phyloP scores from a whole-genome alignment of 1,284 basidiomycete species.

The Ganoderma leucocontextum region DNA sequence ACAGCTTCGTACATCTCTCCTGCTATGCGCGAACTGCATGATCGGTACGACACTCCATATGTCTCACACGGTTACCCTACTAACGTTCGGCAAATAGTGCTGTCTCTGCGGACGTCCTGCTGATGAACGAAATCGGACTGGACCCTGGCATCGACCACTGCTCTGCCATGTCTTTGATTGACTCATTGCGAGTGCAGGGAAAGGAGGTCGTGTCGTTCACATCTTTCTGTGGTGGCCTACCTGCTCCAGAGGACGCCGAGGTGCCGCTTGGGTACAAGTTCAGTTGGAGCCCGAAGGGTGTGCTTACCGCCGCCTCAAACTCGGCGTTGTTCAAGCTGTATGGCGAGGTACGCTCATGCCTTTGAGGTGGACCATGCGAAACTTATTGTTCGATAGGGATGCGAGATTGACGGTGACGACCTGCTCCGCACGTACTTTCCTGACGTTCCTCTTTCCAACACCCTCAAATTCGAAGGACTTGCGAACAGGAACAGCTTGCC shows the following conservation, averaged over 20 bases:
- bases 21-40: constrained; percentile 78
- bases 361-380: background rate
- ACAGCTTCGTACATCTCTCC: constrained; percentile 94
- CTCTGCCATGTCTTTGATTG: constrained; percentile 84
- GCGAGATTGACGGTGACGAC: constrained; percentile 60
- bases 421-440: constrained; percentile 71
- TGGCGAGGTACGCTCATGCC: constrained; percentile 53
- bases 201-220: constrained; percentile 82
- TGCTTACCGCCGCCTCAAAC: constrained; percentile 86
- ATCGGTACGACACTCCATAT: constrained; percentile 53
- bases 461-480: constrained; percentile 84
- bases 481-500: constrained; percentile 89
- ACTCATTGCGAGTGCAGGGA: constrained; percentile 61
- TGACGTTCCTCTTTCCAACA: constrained; percentile 70
- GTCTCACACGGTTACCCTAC: background rate
- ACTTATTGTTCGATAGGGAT: constrained; percentile 46
- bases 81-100: constrained; percentile 57
- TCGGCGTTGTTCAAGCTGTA: constrained; percentile 75
- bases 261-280: constrained; percentile 92
- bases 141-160: constrained; percentile 98
- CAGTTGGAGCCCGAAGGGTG: constrained; percentile 93
- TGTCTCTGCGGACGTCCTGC: constrained; percentile 68
- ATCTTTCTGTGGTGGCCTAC: constrained; percentile 95
- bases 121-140: constrained; percentile 93
- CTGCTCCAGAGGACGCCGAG: constrained; percentile 75